phyloP scores from a whole-genome alignment of 805 yeast species.

The Kuraishia molischiana region DNA sequence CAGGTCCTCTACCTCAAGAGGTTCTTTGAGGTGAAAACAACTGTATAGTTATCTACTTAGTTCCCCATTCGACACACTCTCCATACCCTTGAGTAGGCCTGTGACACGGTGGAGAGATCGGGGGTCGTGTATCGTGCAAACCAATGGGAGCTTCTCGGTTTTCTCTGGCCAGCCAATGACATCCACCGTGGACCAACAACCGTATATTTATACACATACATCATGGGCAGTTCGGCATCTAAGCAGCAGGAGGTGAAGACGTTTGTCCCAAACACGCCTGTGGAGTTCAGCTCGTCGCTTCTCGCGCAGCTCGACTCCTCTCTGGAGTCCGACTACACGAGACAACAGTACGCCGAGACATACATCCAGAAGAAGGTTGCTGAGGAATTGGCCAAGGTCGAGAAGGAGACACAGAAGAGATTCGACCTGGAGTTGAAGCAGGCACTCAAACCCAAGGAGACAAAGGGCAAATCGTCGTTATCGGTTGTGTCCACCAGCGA shows the following conservation, averaged over 20 bases:
- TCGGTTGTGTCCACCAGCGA: constrained; percentile 18
- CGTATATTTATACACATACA: not conserved
- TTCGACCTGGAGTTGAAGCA: constrained; percentile 41
- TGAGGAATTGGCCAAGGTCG: constrained; percentile 43
- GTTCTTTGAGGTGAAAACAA: constrained; percentile 90
- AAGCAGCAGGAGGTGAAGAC: constrained; percentile 40
- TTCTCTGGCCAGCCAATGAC: not conserved
- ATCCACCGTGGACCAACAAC: not conserved
- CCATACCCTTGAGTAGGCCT: too few species aligned
- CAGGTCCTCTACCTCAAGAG: constrained; percentile 91
- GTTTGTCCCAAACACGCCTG: constrained; percentile 57
- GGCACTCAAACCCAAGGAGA: constrained; percentile 25
- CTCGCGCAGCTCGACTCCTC: constrained; percentile 53
- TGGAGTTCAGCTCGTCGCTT: constrained; percentile 56
- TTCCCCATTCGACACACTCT: too few species aligned
- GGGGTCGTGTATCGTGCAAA: too few species aligned
- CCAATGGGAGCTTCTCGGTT: too few species aligned
- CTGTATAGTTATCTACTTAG: too few species aligned
- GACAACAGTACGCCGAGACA: constrained; percentile 59
- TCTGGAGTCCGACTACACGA: constrained; percentile 59
- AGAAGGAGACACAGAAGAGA: constrained; percentile 37
- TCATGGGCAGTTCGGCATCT: constrained; percentile 2
- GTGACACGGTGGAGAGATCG: too few species aligned
- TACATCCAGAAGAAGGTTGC: constrained; percentile 58
- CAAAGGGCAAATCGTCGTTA: constrained; percentile 15